These are phyloP conservation scores for Perilla frutescens DNA, from an alignment of 257 asterid species.

Conservation along the genomic window DNA sequence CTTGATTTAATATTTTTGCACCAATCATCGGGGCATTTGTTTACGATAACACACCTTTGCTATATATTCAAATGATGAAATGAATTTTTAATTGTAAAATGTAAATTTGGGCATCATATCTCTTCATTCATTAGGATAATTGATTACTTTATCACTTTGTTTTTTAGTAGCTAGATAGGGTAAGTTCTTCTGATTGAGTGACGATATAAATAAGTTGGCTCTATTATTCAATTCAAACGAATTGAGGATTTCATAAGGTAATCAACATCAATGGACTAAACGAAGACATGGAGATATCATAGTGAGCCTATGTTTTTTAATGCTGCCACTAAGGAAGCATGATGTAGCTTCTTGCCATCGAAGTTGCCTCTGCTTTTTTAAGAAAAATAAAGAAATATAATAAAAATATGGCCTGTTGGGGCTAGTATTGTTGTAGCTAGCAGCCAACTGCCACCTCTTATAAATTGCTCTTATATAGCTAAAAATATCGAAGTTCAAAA, in stretches of 20 bases:
- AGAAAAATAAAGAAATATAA: background rate
- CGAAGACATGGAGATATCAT: slow-evolving; percentile 19
- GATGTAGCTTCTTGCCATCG: background rate
- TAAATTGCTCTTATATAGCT: too few species aligned
- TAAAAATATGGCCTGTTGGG: background rate
- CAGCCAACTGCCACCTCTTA: slow-evolving; percentile 22
- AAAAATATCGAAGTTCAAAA: background rate
- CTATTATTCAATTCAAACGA: too few species aligned
- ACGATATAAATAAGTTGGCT: too few species aligned
- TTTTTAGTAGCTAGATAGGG: too few species aligned
- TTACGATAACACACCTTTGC: background rate
- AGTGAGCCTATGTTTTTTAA: slow-evolving; percentile 4
- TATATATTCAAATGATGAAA: too few species aligned
- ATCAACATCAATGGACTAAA: background rate
- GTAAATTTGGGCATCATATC: too few species aligned
- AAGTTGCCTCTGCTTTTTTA: background rate
- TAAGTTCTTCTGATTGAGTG: too few species aligned
- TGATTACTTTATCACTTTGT: too few species aligned
- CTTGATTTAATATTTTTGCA: background rate
- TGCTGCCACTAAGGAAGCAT: slow-evolving; percentile 40
- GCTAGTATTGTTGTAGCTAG: slow-evolving; percentile 12
- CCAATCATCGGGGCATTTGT: background rate
- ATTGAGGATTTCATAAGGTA: too few species aligned
- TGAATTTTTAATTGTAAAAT: too few species aligned
- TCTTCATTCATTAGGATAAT: too few species aligned